These are phyloP conservation scores for Lichtheimia corymbifera DNA, from an alignment of 371 early-diverging fungal genomes.

Conservation along the genomic window DNA sequence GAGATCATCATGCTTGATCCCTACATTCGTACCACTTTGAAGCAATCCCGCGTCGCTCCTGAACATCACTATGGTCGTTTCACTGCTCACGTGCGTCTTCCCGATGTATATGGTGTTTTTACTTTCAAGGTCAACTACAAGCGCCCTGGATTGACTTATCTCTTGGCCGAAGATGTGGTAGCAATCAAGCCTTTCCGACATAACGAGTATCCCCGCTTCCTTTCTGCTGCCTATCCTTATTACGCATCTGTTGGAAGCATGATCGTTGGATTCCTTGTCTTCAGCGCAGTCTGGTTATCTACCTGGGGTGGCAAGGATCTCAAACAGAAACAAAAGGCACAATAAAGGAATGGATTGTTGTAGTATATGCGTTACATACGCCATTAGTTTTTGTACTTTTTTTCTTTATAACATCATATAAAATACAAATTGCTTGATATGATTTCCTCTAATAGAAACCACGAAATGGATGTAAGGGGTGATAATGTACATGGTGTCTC, in stretches of 20 bases:
- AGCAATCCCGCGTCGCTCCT: slow-evolving; percentile 35
- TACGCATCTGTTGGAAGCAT: slow-evolving; percentile 86
- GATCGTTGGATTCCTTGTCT: slow-evolving; percentile 82
- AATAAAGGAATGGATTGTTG: slow-evolving; percentile 6
- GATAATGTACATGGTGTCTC: too few relatives aligned
- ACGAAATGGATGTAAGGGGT: too few relatives aligned
- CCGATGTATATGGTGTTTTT: slow-evolving; percentile 96
- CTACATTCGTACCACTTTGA: slow-evolving; percentile 84
- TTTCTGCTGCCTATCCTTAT: slow-evolving; percentile 91
- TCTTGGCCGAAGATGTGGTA: slow-evolving; percentile 76
- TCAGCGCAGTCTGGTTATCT: slow-evolving; percentile 79
- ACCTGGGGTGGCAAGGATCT: slow-evolving; percentile 37
- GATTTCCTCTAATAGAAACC: too few relatives aligned
- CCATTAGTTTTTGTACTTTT: too few relatives aligned
- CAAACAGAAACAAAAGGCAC: slow-evolving; percentile 16
- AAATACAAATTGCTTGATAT: too few relatives aligned
- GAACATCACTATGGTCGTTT: slow-evolving; percentile 44
- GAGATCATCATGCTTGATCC: slow-evolving; percentile 97
- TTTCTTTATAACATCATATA: too few relatives aligned
- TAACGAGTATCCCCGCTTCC: slow-evolving; percentile 93
- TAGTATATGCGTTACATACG: too few relatives aligned
- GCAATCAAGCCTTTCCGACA: slow-evolving; percentile 91
- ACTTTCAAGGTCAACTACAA: slow-evolving; percentile 93
- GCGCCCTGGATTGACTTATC: slow-evolving; percentile 74
- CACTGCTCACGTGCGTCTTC: slow-evolving; percentile 68